Evolutionary conservation across 2,329 filamentous ascomycete genomes (phyloP), one percentile per base, ranked within the genome.

Genomic region (Aspergillus eucalypticola): DNA sequence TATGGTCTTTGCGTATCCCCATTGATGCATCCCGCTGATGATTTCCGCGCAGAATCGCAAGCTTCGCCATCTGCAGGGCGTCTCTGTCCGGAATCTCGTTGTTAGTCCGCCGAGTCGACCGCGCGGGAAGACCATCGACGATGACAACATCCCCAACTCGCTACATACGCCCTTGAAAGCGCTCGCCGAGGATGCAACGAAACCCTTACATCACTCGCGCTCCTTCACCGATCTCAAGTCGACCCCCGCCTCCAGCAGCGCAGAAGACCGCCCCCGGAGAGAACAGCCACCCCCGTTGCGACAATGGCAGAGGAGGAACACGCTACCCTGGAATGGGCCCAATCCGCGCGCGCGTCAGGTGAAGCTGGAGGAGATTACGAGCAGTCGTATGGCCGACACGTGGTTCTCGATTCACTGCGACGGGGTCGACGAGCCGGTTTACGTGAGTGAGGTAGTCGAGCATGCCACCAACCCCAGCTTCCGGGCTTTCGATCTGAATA

Each of bases 381-480:
- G 88, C 55, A 85, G 83, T 67, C 84, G 86, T 54, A 88, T 95
- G 76, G 91, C 89, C n/a, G 90, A 97, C 76, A 88, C 89, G 15
- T 97, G 96, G 82, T 95, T 96, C 75, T 90, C 91, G 2, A 73
- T 97, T 54, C 93, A 97, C 74, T 85, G 88, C 49, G 79, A 85
- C 1, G 84, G 79, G 3, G 77, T 86, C 54, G 76, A 83, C 50
- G 88, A 91, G 15, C 92, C 94, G 0, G 79, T 97, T n/a, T 97
- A 97, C 74, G 86, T 96, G 68, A 96, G 92, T 71, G 94, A 98
- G 77, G 82, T 90, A 21, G 85, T 88, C 27, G 85, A 90, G 67
- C 87, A 87, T 69, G 88, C 90, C n/a, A 92, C 92, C 77, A 97
- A 97, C 74, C 95, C 95, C 64, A 92, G 90, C 68, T 98, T 96